These are phyloP conservation scores for slime mould (Dictyostelium discoideum) DNA, from an alignment of 78 protist species.

Conservation along the genomic window DNA sequence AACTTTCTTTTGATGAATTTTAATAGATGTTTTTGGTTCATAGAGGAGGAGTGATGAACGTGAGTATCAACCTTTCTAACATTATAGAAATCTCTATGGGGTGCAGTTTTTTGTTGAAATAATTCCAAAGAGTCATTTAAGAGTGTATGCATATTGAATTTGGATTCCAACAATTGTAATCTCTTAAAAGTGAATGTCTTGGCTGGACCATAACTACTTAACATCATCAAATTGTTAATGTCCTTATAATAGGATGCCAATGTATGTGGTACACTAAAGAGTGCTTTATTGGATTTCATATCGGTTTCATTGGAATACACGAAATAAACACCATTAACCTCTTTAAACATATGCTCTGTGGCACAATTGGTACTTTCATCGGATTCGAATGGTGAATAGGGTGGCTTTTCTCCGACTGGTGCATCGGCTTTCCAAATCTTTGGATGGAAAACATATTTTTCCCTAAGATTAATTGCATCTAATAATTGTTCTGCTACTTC, in stretches of 20 bases:
- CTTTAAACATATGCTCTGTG: constrained; percentile 48
- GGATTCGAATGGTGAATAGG: constrained; percentile 55
- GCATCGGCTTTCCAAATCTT: constrained; percentile 66
- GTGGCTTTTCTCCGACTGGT: constrained; percentile 50
- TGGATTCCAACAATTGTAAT: constrained; percentile 52
- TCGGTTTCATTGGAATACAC: constrained; percentile 55
- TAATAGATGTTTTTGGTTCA: constrained; percentile 97
- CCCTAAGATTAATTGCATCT: constrained; percentile 49
- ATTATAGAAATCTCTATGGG: constrained; percentile 98
- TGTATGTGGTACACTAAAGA: neutral
- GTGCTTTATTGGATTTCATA: constrained; percentile 5
- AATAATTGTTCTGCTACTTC: constrained; percentile 72
- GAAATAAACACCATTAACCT: constrained; percentile 62
- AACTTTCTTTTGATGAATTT: constrained; percentile 95
- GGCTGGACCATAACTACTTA: constrained; percentile 72
- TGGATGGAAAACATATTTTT: constrained; percentile 58
- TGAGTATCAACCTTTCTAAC: constrained; percentile 98
- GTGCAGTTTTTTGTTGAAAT: constrained; percentile 70
- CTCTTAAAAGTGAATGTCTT: constrained; percentile 74
- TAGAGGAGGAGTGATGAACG: constrained; percentile 95
- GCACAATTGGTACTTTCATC: neutral
- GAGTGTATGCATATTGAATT: constrained; percentile 77
- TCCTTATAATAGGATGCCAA: constrained; percentile 61
- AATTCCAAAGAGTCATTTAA: constrained; percentile 73
- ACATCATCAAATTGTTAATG: constrained; percentile 50